These are phyloP conservation scores for Cordyceps farinosa DNA, from an alignment of 2,329 filamentous ascomycete species.

Conservation along the genomic window DNA sequence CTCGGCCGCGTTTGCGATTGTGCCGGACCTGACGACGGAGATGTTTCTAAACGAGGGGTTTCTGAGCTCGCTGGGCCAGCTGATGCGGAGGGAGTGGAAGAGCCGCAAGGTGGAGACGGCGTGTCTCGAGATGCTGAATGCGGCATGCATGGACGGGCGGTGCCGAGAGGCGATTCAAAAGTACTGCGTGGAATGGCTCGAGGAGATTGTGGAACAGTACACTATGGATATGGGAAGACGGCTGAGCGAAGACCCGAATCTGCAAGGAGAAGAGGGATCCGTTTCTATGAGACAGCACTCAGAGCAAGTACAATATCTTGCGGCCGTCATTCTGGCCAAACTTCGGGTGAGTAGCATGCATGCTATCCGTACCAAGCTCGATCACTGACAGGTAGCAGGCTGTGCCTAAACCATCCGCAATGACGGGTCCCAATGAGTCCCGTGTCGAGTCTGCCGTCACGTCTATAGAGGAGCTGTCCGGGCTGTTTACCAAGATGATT, in stretches of 20 bases:
- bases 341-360: conserved; percentile 43
- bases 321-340: conserved; percentile 75
- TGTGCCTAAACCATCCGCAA: conserved; percentile 44
- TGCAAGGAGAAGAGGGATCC: conserved; percentile 59
- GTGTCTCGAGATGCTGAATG: conserved; percentile 84
- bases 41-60: conserved; percentile 91
- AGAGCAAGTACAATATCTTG: conserved; percentile 58
- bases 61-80: conserved; percentile 67
- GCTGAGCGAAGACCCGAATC: conserved; percentile 50
- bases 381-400: conserved; percentile 50
- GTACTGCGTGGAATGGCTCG: conserved; percentile 82
- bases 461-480: conserved; percentile 62
- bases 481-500: conserved; percentile 64
- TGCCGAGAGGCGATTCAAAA: conserved; percentile 83
- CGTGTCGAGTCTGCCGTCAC: conserved; percentile 53
- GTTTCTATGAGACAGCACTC: conserved; percentile 60
- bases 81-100: conserved; percentile 78
- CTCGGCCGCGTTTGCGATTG: conserved; percentile 80
- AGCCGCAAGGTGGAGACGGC: conserved; percentile 82
- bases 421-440: conserved; percentile 38
- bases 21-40: conserved; percentile 68
- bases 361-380: background rate
- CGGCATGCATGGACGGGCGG: conserved; percentile 78
- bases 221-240: conserved; percentile 52
- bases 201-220: conserved; percentile 74